phyloP scores from a whole-genome alignment of 176 grass and related monocot genomes.

The Avena eriantha region DNA sequence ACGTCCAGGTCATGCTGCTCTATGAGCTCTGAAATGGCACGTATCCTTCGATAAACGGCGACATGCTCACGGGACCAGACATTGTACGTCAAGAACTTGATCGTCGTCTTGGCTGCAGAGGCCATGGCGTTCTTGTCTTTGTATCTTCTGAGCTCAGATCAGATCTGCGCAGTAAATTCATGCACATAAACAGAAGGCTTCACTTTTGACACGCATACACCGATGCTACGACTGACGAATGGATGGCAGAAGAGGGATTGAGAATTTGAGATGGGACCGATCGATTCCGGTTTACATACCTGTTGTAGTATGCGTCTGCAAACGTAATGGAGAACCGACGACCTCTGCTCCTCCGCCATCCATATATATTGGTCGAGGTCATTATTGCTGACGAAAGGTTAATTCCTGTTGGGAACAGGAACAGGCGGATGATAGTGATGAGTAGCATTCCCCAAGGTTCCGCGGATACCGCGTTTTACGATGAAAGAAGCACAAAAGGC shows the following conservation, averaged over 20 bases:
- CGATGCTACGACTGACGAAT: not conserved
- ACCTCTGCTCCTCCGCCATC: too few species aligned
- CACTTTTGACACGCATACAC: too few species aligned
- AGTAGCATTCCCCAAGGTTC: not conserved
- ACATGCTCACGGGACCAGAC: conserved; percentile 14
- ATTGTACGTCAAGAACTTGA: conserved; percentile 49
- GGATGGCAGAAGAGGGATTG: not conserved
- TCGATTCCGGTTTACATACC: not conserved
- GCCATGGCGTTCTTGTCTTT: not conserved
- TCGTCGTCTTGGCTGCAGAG: not conserved
- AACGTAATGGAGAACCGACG: not conserved
- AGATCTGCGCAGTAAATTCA: not conserved
- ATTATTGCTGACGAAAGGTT: not conserved
- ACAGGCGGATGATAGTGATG: not conserved
- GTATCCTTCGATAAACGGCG: conserved; percentile 18
- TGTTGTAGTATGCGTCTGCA: not conserved
- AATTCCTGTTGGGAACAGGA: not conserved
- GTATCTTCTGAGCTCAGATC: not conserved
- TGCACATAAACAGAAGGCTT: not conserved
- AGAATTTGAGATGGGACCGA: not conserved
- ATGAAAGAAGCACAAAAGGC: too few species aligned
- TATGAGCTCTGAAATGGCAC: conserved; percentile 11
- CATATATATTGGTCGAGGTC: not conserved
- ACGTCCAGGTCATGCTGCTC: conserved; percentile 22
- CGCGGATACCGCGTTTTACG: too few species aligned